Evolutionary conservation across 139 green algal species (phyloP).

Genomic region (Coelastrella sp.): DNA sequence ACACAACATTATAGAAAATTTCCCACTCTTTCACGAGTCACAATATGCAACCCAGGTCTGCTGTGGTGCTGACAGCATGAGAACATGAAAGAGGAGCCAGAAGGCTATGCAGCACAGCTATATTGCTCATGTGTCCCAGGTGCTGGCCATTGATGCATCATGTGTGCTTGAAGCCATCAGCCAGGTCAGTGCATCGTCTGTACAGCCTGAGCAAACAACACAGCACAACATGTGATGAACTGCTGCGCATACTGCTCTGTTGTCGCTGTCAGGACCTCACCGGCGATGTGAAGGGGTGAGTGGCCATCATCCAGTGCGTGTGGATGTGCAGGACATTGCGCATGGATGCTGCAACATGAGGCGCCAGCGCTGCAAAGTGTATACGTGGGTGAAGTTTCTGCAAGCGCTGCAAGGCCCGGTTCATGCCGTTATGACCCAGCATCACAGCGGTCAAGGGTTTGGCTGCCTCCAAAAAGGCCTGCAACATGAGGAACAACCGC

Average conservation of each 20-base stretch:
- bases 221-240: neutral
- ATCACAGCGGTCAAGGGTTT: slow-evolving; percentile 42
- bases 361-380: slow-evolving; percentile 44
- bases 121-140: no score
- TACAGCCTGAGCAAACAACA: neutral
- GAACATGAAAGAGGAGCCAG: no score
- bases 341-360: slow-evolving; percentile 36
- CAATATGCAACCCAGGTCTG: no score
- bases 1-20: no score
- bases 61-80: no score
- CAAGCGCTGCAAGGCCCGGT: slow-evolving; percentile 38
- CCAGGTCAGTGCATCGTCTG: neutral
- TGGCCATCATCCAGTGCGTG: slow-evolving; percentile 48
- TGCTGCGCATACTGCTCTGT: neutral
- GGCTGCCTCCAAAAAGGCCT: slow-evolving; percentile 43
- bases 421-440: slow-evolving; percentile 48
- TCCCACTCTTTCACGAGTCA: no score
- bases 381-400: slow-evolving; percentile 23
- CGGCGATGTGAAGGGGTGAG: neutral
- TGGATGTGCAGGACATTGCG: slow-evolving; percentile 12
- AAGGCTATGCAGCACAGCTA: no score
- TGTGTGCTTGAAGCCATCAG: no score
- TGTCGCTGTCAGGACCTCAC: no score
- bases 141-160: no score
- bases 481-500: no score